A percentile compares a stretch with the other conserved stretches of the same genome.
Evolutionary conservation across 108 stramenopile species (phyloP).

Genomic region (Cylindrotheca closterium): DNA sequence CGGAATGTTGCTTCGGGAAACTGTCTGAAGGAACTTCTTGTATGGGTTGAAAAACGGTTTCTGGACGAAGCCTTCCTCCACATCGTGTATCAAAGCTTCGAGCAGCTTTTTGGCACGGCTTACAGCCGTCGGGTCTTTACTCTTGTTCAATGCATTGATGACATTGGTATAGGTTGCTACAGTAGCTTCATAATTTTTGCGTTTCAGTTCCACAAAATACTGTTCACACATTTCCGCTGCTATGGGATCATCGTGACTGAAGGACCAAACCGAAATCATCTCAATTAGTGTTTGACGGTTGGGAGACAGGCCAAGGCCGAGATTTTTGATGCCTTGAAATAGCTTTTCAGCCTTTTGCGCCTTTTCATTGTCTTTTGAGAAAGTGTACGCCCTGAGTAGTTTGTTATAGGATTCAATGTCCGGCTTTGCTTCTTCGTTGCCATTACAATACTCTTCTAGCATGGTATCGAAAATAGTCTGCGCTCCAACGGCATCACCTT

Average conservation of each 20-base stretch:
- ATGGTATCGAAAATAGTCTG: slow-evolving; percentile 22
- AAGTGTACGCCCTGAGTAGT: slow-evolving; percentile 15
- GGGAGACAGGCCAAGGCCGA: slow-evolving; percentile 5
- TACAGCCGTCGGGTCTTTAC: not conserved
- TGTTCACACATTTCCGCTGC: slow-evolving; percentile 25
- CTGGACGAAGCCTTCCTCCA: slow-evolving; percentile 1
- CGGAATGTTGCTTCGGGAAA: slow-evolving; percentile 18
- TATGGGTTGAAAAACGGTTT: slow-evolving; percentile 8
- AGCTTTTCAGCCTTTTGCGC: slow-evolving; percentile 7
- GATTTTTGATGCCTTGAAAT: not conserved
- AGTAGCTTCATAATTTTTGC: slow-evolving; percentile 8
- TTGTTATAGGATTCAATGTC: slow-evolving; percentile 26
- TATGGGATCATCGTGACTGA: not conserved
- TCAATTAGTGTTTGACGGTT: slow-evolving; percentile 5
- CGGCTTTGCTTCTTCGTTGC: slow-evolving; percentile 21
- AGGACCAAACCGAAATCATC: slow-evolving; percentile 13
- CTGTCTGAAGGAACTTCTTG: slow-evolving; percentile 16
- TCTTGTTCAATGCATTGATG: slow-evolving; percentile 9
- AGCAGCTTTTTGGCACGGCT: slow-evolving; percentile 4
- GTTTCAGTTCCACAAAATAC: slow-evolving; percentile 15
- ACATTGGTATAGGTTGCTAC: slow-evolving; percentile 13
- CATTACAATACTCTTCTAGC: slow-evolving; percentile 18
- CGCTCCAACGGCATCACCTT: slow-evolving; percentile 3
- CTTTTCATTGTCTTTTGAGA: not conserved
- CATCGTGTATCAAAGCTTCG: slow-evolving; percentile 9